Percentiles rank a stretch among this genome's conserved stretches.
phyloP scores from a whole-genome alignment of 2,329 filamentous ascomycete genomes.

The Cladosporium sp. region DNA sequence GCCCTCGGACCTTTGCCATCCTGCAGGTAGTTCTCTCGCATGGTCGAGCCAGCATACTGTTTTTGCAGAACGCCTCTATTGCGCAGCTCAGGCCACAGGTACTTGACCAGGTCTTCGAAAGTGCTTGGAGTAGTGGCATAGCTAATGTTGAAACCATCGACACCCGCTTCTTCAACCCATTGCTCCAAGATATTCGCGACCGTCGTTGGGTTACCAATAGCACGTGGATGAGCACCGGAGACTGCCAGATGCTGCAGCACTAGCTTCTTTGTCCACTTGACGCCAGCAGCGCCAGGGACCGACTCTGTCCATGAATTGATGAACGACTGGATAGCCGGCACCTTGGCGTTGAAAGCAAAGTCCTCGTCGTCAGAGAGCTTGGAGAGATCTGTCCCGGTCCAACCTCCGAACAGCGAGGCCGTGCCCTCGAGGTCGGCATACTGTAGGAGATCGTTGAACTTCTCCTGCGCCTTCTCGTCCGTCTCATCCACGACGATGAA shows the following conservation, averaged over 20 bases:
- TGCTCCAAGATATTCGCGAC: constrained; percentile 43
- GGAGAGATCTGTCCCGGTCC: constrained; percentile 41
- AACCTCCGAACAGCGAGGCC: constrained; percentile 42
- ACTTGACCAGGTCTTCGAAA: constrained; percentile 33
- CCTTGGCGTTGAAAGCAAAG: constrained; percentile 32
- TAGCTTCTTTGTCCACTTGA: constrained; percentile 42
- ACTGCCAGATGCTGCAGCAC: constrained; percentile 39
- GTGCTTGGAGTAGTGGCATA: constrained; percentile 41
- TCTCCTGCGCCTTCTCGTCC: constrained; percentile 38
- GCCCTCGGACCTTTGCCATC: constrained; percentile 23
- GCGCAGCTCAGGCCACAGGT: constrained; percentile 33
- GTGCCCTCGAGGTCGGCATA: constrained; percentile 42
- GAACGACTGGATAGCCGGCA: constrained; percentile 37
- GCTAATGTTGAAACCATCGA: constrained; percentile 39
- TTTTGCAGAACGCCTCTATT: constrained; percentile 30
- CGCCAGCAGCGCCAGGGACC: constrained; percentile 34
- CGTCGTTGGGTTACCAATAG: constrained; percentile 35
- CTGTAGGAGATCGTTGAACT: constrained; percentile 36
- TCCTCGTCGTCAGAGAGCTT: constrained; percentile 40
- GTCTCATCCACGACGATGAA: constrained; percentile 41
- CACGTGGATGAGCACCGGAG: constrained; percentile 35
- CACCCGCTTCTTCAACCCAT: constrained; percentile 40
- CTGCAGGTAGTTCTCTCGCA: constrained; percentile 26
- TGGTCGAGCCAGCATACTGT: constrained; percentile 21
- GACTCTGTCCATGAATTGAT: constrained; percentile 41